phyloP scores from a whole-genome alignment of 805 yeast species.

The Yarrowia sp. region DNA sequence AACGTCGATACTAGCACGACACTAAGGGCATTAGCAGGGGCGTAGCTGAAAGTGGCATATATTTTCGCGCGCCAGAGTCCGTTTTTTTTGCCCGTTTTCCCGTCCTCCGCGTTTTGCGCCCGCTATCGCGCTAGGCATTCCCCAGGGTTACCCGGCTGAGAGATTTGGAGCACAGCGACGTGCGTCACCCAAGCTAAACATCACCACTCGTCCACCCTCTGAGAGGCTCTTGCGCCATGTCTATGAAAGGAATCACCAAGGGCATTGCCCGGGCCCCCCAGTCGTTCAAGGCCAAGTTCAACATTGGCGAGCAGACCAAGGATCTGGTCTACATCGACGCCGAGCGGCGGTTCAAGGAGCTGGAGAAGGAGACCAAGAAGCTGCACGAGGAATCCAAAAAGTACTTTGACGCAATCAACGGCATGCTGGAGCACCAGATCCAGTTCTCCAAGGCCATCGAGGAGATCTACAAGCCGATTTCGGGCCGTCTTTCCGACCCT shows the following conservation, averaged over 20 bases:
- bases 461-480: slow-evolving; percentile 92
- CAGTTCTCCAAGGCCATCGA: slow-evolving; percentile 95
- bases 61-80: too few species aligned
- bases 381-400: slow-evolving; percentile 86
- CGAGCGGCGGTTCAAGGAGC: slow-evolving; percentile 90
- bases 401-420: slow-evolving; percentile 87
- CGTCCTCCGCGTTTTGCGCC: background rate
- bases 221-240: too few species aligned
- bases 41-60: background rate
- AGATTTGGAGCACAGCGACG: background rate
- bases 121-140: background rate
- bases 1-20: background rate
- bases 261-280: slow-evolving; percentile 88
- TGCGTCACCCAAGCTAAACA: background rate
- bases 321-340: slow-evolving; percentile 95
- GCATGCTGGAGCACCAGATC: slow-evolving; percentile 89
- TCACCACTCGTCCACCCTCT: background rate
- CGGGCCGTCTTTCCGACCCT: slow-evolving; percentile 90
- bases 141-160: slow-evolving; percentile 16
- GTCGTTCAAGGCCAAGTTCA: slow-evolving; percentile 80
- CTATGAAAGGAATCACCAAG: slow-evolving; percentile 84
- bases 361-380: slow-evolving; percentile 85
- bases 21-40: background rate
- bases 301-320: slow-evolving; percentile 62
- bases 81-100: background rate